Percentiles rank a stretch among this genome's conserved stretches.
Evolutionary conservation across 2,329 filamentous ascomycete species (phyloP).

Genomic region (Sporothrix mexicana): DNA sequence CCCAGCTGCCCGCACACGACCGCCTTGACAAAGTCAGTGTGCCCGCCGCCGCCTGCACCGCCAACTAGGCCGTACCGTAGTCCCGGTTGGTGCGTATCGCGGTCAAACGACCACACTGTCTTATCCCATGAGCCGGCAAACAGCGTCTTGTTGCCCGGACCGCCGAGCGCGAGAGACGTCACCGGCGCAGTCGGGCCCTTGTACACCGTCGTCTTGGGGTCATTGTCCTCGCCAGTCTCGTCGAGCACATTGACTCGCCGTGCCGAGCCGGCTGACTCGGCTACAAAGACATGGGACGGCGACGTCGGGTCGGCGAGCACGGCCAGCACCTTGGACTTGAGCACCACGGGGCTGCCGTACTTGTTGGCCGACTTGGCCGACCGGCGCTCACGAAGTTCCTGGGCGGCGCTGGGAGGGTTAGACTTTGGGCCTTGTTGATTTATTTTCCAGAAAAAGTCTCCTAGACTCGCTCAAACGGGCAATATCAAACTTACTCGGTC

Average conservation of each 20-base stretch:
- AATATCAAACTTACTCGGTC: slow-evolving; percentile 69
- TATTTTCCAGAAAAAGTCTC: not conserved
- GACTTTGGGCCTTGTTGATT: not conserved
- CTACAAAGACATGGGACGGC: slow-evolving; percentile 70
- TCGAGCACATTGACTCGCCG: slow-evolving; percentile 71
- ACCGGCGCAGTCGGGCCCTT: slow-evolving; percentile 80
- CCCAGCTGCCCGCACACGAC: slow-evolving; percentile 67
- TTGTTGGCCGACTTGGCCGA: slow-evolving; percentile 75
- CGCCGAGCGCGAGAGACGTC: slow-evolving; percentile 73
- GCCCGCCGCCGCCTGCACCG: slow-evolving; percentile 56
- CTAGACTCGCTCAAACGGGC: no score
- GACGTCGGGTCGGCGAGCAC: slow-evolving; percentile 70
- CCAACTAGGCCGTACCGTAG: slow-evolving; percentile 57
- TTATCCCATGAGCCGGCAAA: slow-evolving; percentile 97
- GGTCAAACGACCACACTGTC: slow-evolving; percentile 82
- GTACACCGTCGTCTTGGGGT: slow-evolving; percentile 57
- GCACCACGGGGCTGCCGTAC: slow-evolving; percentile 77
- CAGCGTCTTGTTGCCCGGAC: slow-evolving; percentile 61
- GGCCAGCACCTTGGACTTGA: slow-evolving; percentile 86
- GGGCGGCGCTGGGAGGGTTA: slow-evolving; percentile 56
- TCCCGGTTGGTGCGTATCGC: slow-evolving; percentile 59
- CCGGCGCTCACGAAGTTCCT: slow-evolving; percentile 62
- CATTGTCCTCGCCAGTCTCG: slow-evolving; percentile 57
- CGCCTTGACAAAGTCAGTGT: slow-evolving; percentile 90
- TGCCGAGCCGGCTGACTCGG: slow-evolving; percentile 84